Evolutionary conservation across 139 green algal species (phyloP).

Genomic region (Raphidocelis subcapitata): DNA sequence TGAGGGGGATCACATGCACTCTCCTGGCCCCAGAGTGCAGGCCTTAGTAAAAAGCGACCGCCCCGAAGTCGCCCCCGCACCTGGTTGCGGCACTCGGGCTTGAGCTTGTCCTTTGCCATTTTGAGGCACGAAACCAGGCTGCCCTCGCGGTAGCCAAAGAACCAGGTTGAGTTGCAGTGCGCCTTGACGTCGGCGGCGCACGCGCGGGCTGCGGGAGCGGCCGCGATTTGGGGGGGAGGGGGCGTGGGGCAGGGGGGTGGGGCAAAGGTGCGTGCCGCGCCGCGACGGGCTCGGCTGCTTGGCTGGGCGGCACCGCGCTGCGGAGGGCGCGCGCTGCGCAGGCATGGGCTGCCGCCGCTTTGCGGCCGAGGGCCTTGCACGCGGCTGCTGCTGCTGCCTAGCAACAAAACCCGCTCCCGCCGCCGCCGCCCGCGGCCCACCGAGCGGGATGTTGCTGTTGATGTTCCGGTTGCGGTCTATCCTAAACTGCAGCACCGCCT

Average conservation of each 20-base stretch:
- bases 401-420: neutral
- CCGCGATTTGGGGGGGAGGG: too few species aligned
- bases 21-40: too few species aligned
- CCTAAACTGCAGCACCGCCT: constrained; percentile 73
- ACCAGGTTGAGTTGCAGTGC: constrained; percentile 59
- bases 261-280: neutral
- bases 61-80: too few species aligned
- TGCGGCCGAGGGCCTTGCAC: too few species aligned
- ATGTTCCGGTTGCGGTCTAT: constrained; percentile 71
- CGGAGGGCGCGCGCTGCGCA: too few species aligned
- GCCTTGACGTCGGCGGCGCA: constrained; percentile 67
- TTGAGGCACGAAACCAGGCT: constrained; percentile 68
- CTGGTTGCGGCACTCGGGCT: constrained; percentile 41
- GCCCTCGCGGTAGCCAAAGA: constrained; percentile 45
- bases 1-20: too few species aligned
- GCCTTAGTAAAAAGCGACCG: too few species aligned
- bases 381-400: too few species aligned
- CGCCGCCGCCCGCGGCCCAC: constrained; percentile 25
- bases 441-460: constrained; percentile 68
- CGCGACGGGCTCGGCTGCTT: too few species aligned
- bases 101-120: constrained; percentile 44
- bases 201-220: constrained; percentile 50
- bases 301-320: too few species aligned
- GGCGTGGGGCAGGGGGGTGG: neutral
- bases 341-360: too few species aligned